Conservation (phyloP, 768 basidiomycete genomes). For the Termitomyces sp. region DNA sequence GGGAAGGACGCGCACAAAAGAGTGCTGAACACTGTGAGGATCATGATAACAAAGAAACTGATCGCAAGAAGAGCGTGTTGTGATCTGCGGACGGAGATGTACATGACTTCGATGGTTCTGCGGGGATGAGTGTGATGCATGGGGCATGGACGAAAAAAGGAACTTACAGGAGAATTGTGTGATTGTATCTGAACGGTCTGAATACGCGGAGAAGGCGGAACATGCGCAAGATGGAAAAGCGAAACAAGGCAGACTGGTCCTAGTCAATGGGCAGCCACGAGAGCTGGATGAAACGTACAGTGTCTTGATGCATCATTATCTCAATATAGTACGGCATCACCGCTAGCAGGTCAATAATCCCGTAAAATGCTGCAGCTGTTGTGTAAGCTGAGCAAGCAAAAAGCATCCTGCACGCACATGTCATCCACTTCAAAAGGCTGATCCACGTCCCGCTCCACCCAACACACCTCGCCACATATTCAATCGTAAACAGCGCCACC, state of each 20-base stretch:
- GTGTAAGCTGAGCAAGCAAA: slow-evolving; percentile 13
- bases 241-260: slow-evolving; percentile 71
- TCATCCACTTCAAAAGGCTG: slow-evolving; percentile 56
- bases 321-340: slow-evolving; percentile 90
- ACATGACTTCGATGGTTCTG: slow-evolving; percentile 92
- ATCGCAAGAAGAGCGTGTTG: slow-evolving; percentile 86
- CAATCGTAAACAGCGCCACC: slow-evolving; percentile 82
- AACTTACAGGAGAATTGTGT: slow-evolving; percentile 74
- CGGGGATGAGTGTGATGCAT: neutral
- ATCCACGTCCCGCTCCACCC: slow-evolving; percentile 74
- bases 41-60: slow-evolving; percentile 84
- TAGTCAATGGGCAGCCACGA: neutral
- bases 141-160: neutral
- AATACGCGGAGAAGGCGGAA: slow-evolving; percentile 88
- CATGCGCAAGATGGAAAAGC: slow-evolving; percentile 88
- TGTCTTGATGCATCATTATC: slow-evolving; percentile 78
- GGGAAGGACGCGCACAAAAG: slow-evolving; percentile 47
- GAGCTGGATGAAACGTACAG: slow-evolving; percentile 38
- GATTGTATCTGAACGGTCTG: slow-evolving; percentile 81
- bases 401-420: slow-evolving; percentile 41
- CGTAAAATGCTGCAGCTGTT: slow-evolving; percentile 58
- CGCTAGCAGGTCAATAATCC: slow-evolving; percentile 79
- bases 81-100: slow-evolving; percentile 77
- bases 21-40: slow-evolving; percentile 84
- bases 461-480: slow-evolving; percentile 67